Base-by-base conservation (phyloP, 1,284 basidiomycete genomes). In the Leccinum ponderosum region DNA sequence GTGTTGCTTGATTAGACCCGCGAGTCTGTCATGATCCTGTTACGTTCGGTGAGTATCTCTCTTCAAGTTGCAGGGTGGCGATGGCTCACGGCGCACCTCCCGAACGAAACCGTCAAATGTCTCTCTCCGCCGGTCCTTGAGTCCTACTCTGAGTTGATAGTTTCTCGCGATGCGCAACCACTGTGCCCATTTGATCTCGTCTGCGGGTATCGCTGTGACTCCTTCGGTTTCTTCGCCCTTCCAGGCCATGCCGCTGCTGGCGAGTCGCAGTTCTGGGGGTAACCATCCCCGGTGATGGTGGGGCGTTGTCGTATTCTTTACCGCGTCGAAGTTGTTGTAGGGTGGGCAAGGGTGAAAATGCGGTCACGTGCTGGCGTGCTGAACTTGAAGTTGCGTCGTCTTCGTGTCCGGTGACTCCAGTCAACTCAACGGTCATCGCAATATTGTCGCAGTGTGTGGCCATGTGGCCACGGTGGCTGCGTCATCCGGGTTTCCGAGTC, bases 21-120 rank as follows among this genome's bases (percentile, higher is more conserved):
- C 81, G 6, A 95, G 70, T 68, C 87, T 91, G 64, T 95, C 94
- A 60, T 93, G 89, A 70, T 96, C 94, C 93, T 95, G 64, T 15
- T 22, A 12, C 17, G 17, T 14, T 22, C n/a, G 11, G 17, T 17
- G 56, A 11, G 3, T 17, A 0, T 8, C 37, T n/a, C 15, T 27
- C 56, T 37, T 25, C 22, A 22, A 22, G 22, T 22, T 22, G 25
- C 22, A 12, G 22, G 25, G 31, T 15, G 12, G 8, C 35, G 15
- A 20, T 12, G 31, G 22, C 53, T 37, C 33, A 53, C 20, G 31
- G 66, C 75, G 58, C 66, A 94, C 95, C 77, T 98, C 96, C 66
- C 93, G 85, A 73, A 87, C 78, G 78, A 99, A 98, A 4, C 96
- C 96, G 68, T 99, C 97, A 72, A 98, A 98, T 15, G 84, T 91